Evolutionary conservation across 306 rosid genomes (phyloP).

Genomic region (Pterocarpus santalinus): DNA sequence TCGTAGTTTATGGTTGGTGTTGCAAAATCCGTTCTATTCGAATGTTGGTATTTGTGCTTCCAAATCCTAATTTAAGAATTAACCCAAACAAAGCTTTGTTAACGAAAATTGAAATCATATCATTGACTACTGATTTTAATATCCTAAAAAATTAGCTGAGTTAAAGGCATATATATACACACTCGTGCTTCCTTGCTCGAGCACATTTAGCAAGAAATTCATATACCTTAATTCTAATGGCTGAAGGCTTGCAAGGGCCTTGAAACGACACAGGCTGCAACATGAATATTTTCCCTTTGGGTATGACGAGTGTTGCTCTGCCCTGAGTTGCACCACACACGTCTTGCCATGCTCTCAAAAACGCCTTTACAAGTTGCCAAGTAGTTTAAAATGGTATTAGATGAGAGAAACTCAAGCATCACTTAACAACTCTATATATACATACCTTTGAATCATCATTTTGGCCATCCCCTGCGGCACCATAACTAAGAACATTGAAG

Average conservation of each 20-base stretch:
- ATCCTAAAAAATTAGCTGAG: too few relatives aligned
- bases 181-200: too few relatives aligned
- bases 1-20: too few relatives aligned
- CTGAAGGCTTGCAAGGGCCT: conserved; percentile 63
- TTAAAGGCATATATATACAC: too few relatives aligned
- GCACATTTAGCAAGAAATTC: too few relatives aligned
- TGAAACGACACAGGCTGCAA: conserved; percentile 52
- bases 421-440: too few relatives aligned
- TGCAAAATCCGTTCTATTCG: too few relatives aligned
- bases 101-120: too few relatives aligned
- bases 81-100: too few relatives aligned
- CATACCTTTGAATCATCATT: conserved; percentile 48
- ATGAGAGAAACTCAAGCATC: background rate
- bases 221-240: conserved; percentile 47
- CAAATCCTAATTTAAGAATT: too few relatives aligned
- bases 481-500: conserved; percentile 48
- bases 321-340: conserved; percentile 45
- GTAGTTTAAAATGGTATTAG: background rate
- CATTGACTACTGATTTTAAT: too few relatives aligned
- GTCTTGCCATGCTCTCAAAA: conserved; percentile 61
- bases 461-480: conserved; percentile 50
- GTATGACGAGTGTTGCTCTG: conserved; percentile 48
- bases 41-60: too few relatives aligned
- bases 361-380: conserved; percentile 48
- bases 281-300: conserved; percentile 53